Evolutionary conservation across 2,329 filamentous ascomycete species (phyloP).

Genomic region (Lithohypha guttulata): DNA sequence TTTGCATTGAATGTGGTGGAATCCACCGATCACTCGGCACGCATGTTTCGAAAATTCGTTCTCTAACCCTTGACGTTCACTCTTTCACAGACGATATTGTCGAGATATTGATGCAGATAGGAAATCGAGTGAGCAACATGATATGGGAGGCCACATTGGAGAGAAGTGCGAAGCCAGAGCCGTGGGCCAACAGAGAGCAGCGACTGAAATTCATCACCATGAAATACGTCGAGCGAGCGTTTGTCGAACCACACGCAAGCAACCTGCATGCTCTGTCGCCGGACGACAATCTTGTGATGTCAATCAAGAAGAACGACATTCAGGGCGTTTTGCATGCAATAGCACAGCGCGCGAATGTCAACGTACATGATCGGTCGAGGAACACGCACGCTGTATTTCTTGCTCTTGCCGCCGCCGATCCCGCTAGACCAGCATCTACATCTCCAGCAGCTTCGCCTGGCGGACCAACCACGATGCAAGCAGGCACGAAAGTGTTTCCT

Average conservation of each 20-base stretch:
- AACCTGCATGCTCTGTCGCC: slow-evolving; percentile 62
- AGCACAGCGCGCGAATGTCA: slow-evolving; percentile 76
- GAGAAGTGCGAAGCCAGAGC: slow-evolving; percentile 57
- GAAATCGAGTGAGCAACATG: slow-evolving; percentile 92
- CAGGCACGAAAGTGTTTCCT: slow-evolving; percentile 56
- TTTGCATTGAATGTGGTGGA: slow-evolving; percentile 96
- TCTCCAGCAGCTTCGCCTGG: slow-evolving; percentile 30
- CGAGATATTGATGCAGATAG: slow-evolving; percentile 80
- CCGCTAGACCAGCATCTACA: slow-evolving; percentile 55
- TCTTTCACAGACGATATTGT: slow-evolving; percentile 97
- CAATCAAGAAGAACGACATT: slow-evolving; percentile 93
- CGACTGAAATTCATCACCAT: slow-evolving; percentile 87
- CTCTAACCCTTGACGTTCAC: slow-evolving; percentile 85
- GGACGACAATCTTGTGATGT: slow-evolving; percentile 81
- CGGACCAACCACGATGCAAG: slow-evolving; percentile 31
- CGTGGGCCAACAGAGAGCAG: slow-evolving; percentile 76
- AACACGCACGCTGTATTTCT: slow-evolving; percentile 84
- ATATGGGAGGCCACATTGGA: slow-evolving; percentile 88
- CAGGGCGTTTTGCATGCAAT: slow-evolving; percentile 85
- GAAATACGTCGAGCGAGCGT: slow-evolving; percentile 82
- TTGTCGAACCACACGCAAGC: slow-evolving; percentile 63
- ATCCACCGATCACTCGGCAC: slow-evolving; percentile 94
- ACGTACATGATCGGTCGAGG: slow-evolving; percentile 72
- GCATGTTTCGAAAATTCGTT: slow-evolving; percentile 94
- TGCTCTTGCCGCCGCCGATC: slow-evolving; percentile 84